Evolutionary conservation across 2,329 filamentous ascomycete species (phyloP), one percentile per base, ranked within the genome.

Genomic region (Fusarium palustre): DNA sequence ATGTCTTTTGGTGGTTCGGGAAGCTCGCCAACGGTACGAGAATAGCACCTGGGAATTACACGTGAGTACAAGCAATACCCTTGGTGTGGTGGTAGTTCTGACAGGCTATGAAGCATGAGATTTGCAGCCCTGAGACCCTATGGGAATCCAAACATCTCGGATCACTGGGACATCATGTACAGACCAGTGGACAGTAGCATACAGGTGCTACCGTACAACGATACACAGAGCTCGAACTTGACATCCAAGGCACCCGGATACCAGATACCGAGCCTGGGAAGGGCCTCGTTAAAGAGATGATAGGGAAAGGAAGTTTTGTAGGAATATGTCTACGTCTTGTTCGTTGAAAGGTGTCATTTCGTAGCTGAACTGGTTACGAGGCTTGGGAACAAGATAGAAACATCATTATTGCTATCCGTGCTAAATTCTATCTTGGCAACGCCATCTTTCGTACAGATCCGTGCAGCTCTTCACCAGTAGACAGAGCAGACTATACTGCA

Each of bases 81-180:
- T 30, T 18, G 20, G 15, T 13, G 4, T 16, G 22, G n/a, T 16
- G 10, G 20, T 20, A 55, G n/a, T 31, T 28, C 61, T 75, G 33
- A 75, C 30, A n/a, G 6, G 12, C 25, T 1, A 5, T 20, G 20
- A 22, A 80, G 80, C 8, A 79, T 82, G 72, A 80, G 81, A 12
- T 80, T 83, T 46, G 81, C 81, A 7, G 80, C 80, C 1, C 68
- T 83, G 18, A 75, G 78, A 34, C 80, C 81, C 2, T 82, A 83
- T 31, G 81, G 81, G 1, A 80, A 81, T 33, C 80, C 79, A 1
- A 71, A 76, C 8, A 76, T 81, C 13, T 77, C 81, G 2, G 79
- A 79, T 39, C 81, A 82, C 55, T 83, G 81, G 81, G 79, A 83
- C 36, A 69, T 81, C 43, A 80, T 80, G 77, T 62, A 64, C 39